These are phyloP conservation scores for Laetiporus sulphureus DNA, from an alignment of 1,284 basidiomycete species.

Conservation along the genomic window DNA sequence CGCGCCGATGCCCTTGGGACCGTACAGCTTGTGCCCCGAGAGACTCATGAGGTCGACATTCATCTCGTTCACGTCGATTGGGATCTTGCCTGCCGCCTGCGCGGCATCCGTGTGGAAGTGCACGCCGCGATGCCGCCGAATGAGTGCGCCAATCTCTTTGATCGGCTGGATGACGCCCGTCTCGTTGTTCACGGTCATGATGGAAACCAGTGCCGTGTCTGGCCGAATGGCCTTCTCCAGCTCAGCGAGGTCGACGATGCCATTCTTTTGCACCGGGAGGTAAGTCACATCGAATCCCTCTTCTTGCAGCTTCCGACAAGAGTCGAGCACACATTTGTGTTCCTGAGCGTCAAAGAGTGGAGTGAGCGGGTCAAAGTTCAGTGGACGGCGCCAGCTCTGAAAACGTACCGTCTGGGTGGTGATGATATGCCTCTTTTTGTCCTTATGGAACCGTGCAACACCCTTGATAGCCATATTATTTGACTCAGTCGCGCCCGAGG, in stretches of 20 bases:
- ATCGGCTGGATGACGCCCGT: conserved; percentile 98
- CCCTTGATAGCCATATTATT: conserved; percentile 99
- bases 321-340: conserved; percentile 99
- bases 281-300: conserved; percentile 99
- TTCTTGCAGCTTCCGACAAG: conserved; percentile 91
- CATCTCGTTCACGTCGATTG: conserved; percentile 90
- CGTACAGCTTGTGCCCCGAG: conserved; percentile 97
- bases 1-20: conserved; percentile 95
- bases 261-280: conserved; percentile 87
- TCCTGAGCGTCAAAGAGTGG: conserved; percentile 52
- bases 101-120: conserved; percentile 98
- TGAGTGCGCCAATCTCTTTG: conserved; percentile 86
- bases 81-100: conserved; percentile 91
- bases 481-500: conserved; percentile 95
- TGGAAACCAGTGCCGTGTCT: conserved; percentile 46
- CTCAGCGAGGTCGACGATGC: conserved; percentile 52
- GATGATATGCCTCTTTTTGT: conserved; percentile 87
- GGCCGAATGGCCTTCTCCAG: conserved; percentile 29
- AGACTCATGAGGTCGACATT: conserved; percentile 96
- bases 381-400: not conserved
- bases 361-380: not conserved
- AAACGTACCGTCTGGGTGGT: conserved; percentile 80
- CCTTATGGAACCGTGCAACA: conserved; percentile 89
- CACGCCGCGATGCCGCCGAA: conserved; percentile 80
- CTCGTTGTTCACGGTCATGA: conserved; percentile 99